Conservation (phyloP, 176 grass and related monocot species). For the Cocos nucifera region DNA sequence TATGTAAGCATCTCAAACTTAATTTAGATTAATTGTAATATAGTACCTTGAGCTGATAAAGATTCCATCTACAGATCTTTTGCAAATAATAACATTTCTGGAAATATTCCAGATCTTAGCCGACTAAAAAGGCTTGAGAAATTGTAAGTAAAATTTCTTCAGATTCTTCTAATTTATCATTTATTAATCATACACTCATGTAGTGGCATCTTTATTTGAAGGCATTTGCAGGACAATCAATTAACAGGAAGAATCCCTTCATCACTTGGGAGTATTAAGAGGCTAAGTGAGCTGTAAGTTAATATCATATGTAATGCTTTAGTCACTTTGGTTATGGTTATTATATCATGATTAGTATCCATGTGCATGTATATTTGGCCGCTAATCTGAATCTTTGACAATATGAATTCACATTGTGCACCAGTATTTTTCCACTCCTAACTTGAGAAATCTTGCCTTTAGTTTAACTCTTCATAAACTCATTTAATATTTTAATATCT, state of each 20-base stretch:
- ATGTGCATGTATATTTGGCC: too few relatives aligned
- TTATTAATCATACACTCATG: background rate
- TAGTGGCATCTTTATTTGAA: constrained; percentile 29
- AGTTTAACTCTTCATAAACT: too few relatives aligned
- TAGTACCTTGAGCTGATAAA: constrained; percentile 24
- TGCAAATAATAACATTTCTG: constrained; percentile 57
- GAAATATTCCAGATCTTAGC: constrained; percentile 61
- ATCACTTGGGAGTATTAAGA: constrained; percentile 33
- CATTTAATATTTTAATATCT: too few relatives aligned
- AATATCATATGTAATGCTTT: background rate
- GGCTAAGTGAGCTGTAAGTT: constrained; percentile 69
- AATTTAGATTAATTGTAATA: constrained; percentile 10
- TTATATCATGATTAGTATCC: too few relatives aligned
- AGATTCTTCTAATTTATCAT: background rate
- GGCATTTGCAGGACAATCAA: constrained; percentile 75
- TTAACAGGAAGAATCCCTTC: constrained; percentile 48
- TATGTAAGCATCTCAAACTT: constrained; percentile 45
- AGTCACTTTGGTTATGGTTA: too few relatives aligned
- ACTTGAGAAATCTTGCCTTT: too few relatives aligned
- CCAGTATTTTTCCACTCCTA: too few relatives aligned
- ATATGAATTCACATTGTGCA: too few relatives aligned
- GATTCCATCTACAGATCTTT: constrained; percentile 52
- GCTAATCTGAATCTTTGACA: too few relatives aligned
- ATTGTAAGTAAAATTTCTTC: constrained; percentile 36
- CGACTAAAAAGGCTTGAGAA: constrained; percentile 40